Percentiles rank a stretch among this genome's conserved stretches.
These are phyloP conservation scores for Neophaeococcomyces mojaviensis DNA, from an alignment of 2,329 filamentous ascomycete species.

Conservation along the genomic window DNA sequence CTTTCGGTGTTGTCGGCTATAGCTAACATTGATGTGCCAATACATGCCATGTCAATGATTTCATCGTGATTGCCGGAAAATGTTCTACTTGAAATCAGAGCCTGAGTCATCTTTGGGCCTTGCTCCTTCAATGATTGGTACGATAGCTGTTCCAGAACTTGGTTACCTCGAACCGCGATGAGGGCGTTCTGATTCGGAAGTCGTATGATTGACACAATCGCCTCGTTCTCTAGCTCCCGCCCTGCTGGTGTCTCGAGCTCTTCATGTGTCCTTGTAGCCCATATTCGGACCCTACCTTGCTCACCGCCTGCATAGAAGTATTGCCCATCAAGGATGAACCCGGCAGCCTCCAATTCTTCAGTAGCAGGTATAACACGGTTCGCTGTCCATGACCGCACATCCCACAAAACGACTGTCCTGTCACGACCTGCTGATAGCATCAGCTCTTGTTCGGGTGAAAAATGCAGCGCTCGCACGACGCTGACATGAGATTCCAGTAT, in stretches of 20 bases:
- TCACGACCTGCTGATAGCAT: conserved; percentile 82
- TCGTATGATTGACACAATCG: conserved; percentile 66
- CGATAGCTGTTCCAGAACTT: conserved; percentile 73
- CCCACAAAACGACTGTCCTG: conserved; percentile 91
- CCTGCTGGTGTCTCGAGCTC: conserved; percentile 73
- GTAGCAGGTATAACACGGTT: conserved; percentile 73
- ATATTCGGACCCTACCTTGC: conserved; percentile 73
- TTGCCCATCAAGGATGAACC: conserved; percentile 64
- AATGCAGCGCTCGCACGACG: conserved; percentile 82
- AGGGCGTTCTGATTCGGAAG: conserved; percentile 40
- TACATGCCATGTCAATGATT: conserved; percentile 86
- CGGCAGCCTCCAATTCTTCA: conserved; percentile 76
- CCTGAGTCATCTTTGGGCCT: conserved; percentile 24
- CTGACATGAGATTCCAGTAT: conserved; percentile 88
- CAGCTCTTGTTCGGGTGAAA: conserved; percentile 63
- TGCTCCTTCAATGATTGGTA: conserved; percentile 30
- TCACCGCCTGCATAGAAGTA: conserved; percentile 79
- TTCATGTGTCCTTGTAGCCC: conserved; percentile 67
- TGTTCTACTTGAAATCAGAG: conserved; percentile 56
- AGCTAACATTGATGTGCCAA: conserved; percentile 75
- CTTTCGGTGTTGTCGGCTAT: conserved; percentile 94
- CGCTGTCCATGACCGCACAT: conserved; percentile 74
- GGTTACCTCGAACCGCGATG: conserved; percentile 78
- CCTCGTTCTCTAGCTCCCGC: conserved; percentile 50
- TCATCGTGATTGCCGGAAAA: conserved; percentile 97